Conservation (phyloP, 2,329 filamentous ascomycete species). For the Claviceps sp. region DNA sequence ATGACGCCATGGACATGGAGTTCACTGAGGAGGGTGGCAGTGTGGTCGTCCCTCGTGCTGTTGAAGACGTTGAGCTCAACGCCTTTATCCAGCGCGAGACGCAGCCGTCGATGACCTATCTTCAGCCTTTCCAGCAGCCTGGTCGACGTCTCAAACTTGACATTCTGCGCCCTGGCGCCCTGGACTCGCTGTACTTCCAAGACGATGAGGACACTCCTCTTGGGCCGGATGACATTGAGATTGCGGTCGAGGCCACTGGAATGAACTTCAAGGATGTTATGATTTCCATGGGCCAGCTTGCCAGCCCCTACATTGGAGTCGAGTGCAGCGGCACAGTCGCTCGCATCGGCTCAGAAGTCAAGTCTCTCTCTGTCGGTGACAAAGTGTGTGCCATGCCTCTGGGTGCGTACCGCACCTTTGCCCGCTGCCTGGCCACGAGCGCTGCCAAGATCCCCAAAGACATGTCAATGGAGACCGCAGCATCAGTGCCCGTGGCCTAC, state of each 20-base stretch:
- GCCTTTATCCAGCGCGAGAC: constrained; percentile 15
- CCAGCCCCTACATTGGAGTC: constrained; percentile 20
- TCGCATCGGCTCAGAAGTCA: constrained; percentile 45
- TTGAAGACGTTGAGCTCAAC: constrained; percentile 15
- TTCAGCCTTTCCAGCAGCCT: constrained; percentile 24
- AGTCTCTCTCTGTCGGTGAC: constrained; percentile 53
- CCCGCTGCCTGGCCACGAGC: constrained; percentile 19
- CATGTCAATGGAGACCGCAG: constrained; percentile 24
- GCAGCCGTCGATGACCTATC: constrained; percentile 13
- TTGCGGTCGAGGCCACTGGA: constrained; percentile 28
- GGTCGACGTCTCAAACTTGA: constrained; percentile 22
- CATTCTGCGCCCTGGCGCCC: constrained; percentile 23
- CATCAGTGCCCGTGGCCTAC: constrained; percentile 27
- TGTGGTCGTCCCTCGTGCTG: constrained; percentile 16
- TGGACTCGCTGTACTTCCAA: constrained; percentile 28
- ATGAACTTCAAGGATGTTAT: constrained; percentile 35
- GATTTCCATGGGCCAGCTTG: constrained; percentile 26
- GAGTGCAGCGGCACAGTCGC: constrained; percentile 28
- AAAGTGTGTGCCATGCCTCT: constrained; percentile 46
- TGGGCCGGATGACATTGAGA: constrained; percentile 24
- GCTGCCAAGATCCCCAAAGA: constrained; percentile 24
- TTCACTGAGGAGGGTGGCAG: constrained; percentile 16
- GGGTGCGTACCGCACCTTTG: constrained; percentile 20
- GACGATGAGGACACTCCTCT: constrained; percentile 18
- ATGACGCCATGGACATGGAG: constrained; percentile 14